Percentiles rank a stretch among this genome's conserved stretches.
phyloP scores from a whole-genome alignment of 1,139 yeast genomes.

The Lodderomyces theae region DNA sequence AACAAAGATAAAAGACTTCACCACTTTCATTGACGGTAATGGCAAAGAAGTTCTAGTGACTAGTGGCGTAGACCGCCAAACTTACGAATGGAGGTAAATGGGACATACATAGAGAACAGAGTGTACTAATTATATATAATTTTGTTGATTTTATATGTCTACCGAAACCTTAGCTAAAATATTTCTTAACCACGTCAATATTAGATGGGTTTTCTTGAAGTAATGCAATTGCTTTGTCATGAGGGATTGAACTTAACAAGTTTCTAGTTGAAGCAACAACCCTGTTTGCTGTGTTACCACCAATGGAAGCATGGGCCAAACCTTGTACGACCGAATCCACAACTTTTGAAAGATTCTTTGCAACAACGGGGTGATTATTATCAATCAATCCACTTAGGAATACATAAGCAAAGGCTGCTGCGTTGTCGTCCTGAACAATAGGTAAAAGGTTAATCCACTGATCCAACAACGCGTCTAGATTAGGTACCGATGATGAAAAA shows the following conservation, averaged over 20 bases:
- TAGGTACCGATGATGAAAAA: slow-evolving; percentile 56
- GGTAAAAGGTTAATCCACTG: slow-evolving; percentile 87
- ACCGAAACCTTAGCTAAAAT: slow-evolving; percentile 10
- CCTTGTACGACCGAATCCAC: slow-evolving; percentile 80
- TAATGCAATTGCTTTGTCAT: slow-evolving; percentile 62
- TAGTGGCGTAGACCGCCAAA: slow-evolving; percentile 46
- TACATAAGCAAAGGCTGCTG: slow-evolving; percentile 82
- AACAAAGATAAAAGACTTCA: slow-evolving; percentile 51
- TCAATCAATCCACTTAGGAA: slow-evolving; percentile 76
- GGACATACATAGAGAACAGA: not conserved
- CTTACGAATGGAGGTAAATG: slow-evolving; percentile 18
- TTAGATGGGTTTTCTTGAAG: slow-evolving; percentile 63
- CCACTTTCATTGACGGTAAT: slow-evolving; percentile 24
- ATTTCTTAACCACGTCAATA: slow-evolving; percentile 58
- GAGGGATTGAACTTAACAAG: slow-evolving; percentile 48
- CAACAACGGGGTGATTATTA: slow-evolving; percentile 61
- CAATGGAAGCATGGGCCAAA: slow-evolving; percentile 60
- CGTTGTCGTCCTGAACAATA: slow-evolving; percentile 77
- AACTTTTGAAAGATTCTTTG: slow-evolving; percentile 57
- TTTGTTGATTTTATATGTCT: too few relatives aligned
- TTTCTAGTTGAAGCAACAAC: slow-evolving; percentile 60
- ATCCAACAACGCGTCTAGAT: slow-evolving; percentile 58
- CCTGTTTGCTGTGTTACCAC: slow-evolving; percentile 67
- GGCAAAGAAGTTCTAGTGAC: slow-evolving; percentile 38
- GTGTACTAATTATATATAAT: too few relatives aligned